These are phyloP conservation scores for Quercus tomentella DNA, from an alignment of 331 rosid species.

Conservation along the genomic window DNA sequence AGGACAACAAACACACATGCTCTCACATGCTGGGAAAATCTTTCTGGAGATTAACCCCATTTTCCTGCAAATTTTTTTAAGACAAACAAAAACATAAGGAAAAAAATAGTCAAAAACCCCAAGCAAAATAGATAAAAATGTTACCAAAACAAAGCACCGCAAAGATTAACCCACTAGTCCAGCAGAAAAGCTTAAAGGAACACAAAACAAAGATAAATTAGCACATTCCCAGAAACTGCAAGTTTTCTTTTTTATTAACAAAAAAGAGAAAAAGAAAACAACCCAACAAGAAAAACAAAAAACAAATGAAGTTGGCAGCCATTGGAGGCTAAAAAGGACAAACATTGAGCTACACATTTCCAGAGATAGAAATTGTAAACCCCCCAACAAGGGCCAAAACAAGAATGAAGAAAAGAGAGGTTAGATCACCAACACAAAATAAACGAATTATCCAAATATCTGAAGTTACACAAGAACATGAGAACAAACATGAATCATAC, in stretches of 20 bases:
- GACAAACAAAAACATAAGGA: not conserved
- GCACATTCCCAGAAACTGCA: not conserved
- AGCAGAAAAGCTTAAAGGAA: not conserved
- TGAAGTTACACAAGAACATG: not conserved
- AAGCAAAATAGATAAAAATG: too few species aligned
- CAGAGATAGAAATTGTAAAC: not conserved
- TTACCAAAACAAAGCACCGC: not conserved
- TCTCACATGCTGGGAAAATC: constrained; percentile 94
- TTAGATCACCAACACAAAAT: constrained; percentile 10
- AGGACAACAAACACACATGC: constrained; percentile 97
- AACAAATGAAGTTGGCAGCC: not conserved
- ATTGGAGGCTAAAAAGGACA: not conserved
- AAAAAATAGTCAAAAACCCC: constrained; percentile 9
- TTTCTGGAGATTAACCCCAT: constrained; percentile 94
- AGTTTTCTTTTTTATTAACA: not conserved
- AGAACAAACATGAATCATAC: constrained; percentile 7
- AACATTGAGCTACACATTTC: not conserved
- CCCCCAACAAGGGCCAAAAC: not conserved
- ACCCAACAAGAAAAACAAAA: not conserved
- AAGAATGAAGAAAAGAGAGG: constrained; percentile 11
- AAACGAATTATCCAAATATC: constrained; percentile 12
- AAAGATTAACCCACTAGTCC: not conserved
- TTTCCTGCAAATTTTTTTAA: constrained; percentile 33
- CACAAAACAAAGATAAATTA: not conserved
- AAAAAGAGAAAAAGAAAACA: not conserved